Evolutionary conservation across 106 monocot genomes (phyloP), one percentile per base, ranked within the genome.

Genomic region (Posidonia australis): DNA sequence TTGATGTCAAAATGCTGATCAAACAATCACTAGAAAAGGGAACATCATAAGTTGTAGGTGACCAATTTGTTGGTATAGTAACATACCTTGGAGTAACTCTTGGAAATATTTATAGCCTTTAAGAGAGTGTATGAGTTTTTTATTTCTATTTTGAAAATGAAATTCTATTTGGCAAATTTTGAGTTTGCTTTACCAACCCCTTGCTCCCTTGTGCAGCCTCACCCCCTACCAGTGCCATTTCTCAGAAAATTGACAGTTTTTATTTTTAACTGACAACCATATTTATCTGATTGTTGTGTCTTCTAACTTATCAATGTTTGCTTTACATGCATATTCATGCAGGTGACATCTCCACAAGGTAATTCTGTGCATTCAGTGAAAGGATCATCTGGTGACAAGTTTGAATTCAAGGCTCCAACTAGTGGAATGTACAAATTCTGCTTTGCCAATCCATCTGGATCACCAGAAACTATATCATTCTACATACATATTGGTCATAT

Each of bases 341-440:
- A 99, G 98, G 98, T 99, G 36, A 85, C 83, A 14, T 91, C 98
- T 28, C 98, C 98, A 56, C 77, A 66, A 17, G 90, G 85, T 19
- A 81, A 70, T 29, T 65, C 75, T 55, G 90, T 91, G 44, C 70
- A 81, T 30, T 65, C 90, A 29, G 1, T 79, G 43, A 99, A 83
- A 71, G 98, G 91, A 76, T 83, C 72, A 60, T 87, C 98, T 24
- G 98, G 87, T 46, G 91, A 88, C 66, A 91, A 99, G 62, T 99
- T 99, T 51, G 87, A 84, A 51, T 99, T 99, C 44, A 85, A 81
- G 66, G 91, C 91, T 44, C 91, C 90, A 56, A 73, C 79, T 75
- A 65, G 64, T 76, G 98, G 98, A 60, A 88, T 91, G 91, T 88
- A 99, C 72, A 87, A 99, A 71, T 99, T 99, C 41, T 99, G 98